Evolutionary conservation across 1,139 yeast genomes (phyloP), one percentile per base, ranked within the genome.

Genomic region (Geotrichum reessii): DNA sequence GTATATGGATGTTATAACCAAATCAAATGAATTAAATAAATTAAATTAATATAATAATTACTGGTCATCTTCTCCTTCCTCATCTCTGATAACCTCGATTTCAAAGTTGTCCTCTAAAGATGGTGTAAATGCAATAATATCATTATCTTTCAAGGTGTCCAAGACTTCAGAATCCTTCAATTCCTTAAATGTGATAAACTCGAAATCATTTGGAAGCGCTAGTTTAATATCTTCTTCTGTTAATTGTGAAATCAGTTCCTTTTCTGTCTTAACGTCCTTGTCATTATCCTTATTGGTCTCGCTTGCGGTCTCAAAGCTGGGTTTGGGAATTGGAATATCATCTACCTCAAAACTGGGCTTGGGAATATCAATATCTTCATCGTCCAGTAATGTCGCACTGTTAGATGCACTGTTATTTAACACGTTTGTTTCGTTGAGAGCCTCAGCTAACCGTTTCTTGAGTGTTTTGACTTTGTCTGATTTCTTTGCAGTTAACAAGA

Each of bases 351-450:
- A 51, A 21, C 55, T 49, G 25, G 51, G 24, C 21, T 42, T 48
- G 17, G 53, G 56, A 53, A 53, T 53, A 8, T n/a, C 28, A 47
- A 53, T 53, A 6, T 47, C 52, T n/a, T 37, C 52, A 37, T 47
- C 56, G 22, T 48, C 56, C 7, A 33, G 17, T 7, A 31, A 28
- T 3, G 40, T 4, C 2, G 21, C 27, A n/a, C 17, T 51, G 47
- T 44, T 44, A 11, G 14, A 31, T 25, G 25, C n/a, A 4, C 25
- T 42, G 17, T 24, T 24, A 2, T 47, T 22, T 4, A 56, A 25
- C 40, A 51, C 59, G 3, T 49, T 40, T 25, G 59, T 47, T 31
- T 56, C 56, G 49, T 52, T 56, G 19, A 56, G 33, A 4, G 53
- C 53, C 8, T 42, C 51, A 2, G 44, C 56, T 11, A 56, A 51